Evolutionary conservation across 257 asterid genomes (phyloP).

Genomic region (Solanum clarkiae): DNA sequence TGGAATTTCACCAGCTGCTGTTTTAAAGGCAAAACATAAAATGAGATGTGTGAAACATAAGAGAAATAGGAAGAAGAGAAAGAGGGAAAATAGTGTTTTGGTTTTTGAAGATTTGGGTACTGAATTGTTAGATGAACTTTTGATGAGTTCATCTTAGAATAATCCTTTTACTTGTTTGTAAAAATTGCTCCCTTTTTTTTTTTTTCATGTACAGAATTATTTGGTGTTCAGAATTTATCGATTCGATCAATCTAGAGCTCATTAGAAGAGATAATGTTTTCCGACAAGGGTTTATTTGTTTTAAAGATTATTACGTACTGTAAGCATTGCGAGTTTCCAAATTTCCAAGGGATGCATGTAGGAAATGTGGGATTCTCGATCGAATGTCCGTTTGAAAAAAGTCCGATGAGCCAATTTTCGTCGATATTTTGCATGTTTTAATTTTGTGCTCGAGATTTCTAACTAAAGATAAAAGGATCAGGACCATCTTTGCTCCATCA

Average conservation of each 20-base stretch:
- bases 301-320: neutral
- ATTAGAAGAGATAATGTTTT: neutral
- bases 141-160: neutral
- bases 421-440: neutral
- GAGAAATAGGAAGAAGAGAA: neutral
- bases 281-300: neutral
- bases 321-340: neutral
- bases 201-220: neutral
- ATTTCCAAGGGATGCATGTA: neutral
- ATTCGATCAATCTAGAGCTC: neutral
- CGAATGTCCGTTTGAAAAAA: neutral
- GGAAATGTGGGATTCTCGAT: neutral
- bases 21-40: constrained; percentile 13
- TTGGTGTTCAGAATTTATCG: neutral
- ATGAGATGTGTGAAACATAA: constrained; percentile 3
- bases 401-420: neutral
- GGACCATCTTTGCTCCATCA: neutral
- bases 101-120: constrained; percentile 26
- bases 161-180: neutral
- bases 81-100: neutral
- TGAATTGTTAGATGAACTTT: constrained; percentile 20
- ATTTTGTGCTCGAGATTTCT: neutral
- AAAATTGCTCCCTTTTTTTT: neutral
- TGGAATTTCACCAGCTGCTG: constrained; percentile 27
- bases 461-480: neutral